Base-by-base conservation (phyloP, 2,329 filamentous ascomycete species). In the Ascochyta fabae region DNA sequence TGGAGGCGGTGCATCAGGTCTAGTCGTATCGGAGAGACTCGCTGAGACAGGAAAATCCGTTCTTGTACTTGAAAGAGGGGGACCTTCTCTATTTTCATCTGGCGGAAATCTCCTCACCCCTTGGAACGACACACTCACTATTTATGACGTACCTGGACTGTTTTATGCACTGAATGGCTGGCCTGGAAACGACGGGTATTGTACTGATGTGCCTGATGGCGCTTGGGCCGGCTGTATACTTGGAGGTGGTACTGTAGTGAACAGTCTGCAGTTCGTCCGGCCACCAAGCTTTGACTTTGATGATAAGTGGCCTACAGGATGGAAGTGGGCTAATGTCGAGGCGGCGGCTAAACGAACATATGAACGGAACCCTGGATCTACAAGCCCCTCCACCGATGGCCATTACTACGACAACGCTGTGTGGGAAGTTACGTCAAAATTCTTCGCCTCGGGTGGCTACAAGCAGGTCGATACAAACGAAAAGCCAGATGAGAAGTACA, bases 31-130 rank as follows among this genome's bases (percentile, higher is more conserved):
- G 3, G 68, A 73, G 53, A 67, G 74, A 15, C 66, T 78, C 9
- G 73, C 72, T 6, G 75, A 78, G 63, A 67, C 71, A 22, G 74
- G 74, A 29, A 68, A 66, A 33, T 73, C 69, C 9, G 75, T 78
- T 2, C 68, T 78, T 4, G 68, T 78, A 7, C 53, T 78, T 33
- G 76, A 78, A 60, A 72, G 76, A 46, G 76, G 76, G 33, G 67
- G 63, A n/a, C 65, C 73, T 22, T 75, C 75, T 16, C 70, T 69
- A 1, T 67, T 65, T 45, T 61, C 67, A 6, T 68, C 65, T 15
- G 76, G 76, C 27, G 73, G 74, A 12, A 60, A 64, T 15, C 47
- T 61, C 9, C 53, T 61, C 6, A 56, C 62, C 9, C 56, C 64
- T 2, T 68, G 66, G 66, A 68, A 68, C 44, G 48, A 61, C 29